Evolutionary conservation across 345 rosid species (phyloP).

Genomic region (Linum tenue): DNA sequence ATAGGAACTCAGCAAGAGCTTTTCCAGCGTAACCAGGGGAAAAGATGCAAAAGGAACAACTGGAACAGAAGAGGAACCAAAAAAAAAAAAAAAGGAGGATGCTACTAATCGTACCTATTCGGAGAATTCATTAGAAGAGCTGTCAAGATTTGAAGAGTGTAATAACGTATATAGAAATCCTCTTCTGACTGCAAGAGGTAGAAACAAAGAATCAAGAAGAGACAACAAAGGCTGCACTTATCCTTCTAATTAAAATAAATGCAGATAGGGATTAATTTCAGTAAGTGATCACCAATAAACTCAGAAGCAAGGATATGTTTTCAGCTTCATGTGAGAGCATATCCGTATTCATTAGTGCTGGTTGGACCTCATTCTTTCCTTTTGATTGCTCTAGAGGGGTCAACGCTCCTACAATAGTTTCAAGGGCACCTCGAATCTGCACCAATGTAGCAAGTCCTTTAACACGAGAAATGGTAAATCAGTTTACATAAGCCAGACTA

Average conservation of each 20-base stretch:
- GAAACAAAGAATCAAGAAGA: background rate
- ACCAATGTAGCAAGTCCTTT: conserved; percentile 1
- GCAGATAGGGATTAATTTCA: background rate
- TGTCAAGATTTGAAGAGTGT: conserved; percentile 89
- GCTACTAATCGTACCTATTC: conserved; percentile 50
- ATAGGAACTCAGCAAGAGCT: conserved; percentile 34
- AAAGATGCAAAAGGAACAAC: background rate
- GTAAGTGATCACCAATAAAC: conserved; percentile 67
- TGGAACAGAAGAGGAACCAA: background rate
- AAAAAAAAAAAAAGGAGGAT: background rate
- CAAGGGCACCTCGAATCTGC: conserved; percentile 90
- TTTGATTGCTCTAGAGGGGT: conserved; percentile 78
- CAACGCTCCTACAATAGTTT: conserved; percentile 83
- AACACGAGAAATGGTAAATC: background rate
- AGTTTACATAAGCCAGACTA: background rate
- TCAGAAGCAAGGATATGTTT: conserved; percentile 80
- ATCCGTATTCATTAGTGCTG: conserved; percentile 95
- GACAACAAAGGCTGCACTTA: background rate
- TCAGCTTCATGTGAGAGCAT: conserved; percentile 89
- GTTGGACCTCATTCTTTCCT: conserved; percentile 70
- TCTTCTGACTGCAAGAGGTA: conserved; percentile 64
- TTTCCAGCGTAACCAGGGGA: conserved; percentile 16
- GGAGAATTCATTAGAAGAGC: conserved; percentile 88
- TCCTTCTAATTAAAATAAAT: background rate
- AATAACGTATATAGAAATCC: conserved; percentile 90